Percentiles rank a stretch among this genome's conserved stretches.
Evolutionary conservation across 176 grass and related monocot genomes (phyloP).

Genomic region (Triticum turgidum): DNA sequence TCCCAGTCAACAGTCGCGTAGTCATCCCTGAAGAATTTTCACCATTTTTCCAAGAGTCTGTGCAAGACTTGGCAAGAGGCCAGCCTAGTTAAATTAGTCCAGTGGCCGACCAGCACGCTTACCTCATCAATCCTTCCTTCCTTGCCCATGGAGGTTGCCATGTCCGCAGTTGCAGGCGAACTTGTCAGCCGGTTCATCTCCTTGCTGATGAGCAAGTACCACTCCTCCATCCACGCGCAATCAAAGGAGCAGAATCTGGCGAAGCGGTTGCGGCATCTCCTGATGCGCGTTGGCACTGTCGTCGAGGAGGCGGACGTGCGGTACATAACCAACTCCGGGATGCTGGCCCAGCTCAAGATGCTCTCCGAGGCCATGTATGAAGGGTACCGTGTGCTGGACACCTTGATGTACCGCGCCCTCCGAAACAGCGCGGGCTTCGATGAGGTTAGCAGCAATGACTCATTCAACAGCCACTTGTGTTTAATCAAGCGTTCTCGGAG

Average conservation of each 20-base stretch:
- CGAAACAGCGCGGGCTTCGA: not conserved
- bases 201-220: not conserved
- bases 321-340: not conserved
- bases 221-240: not conserved
- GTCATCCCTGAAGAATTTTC: no score
- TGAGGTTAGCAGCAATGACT: not conserved
- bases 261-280: not conserved
- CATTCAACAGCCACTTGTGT: not conserved
- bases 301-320: not conserved
- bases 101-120: not conserved
- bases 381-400: not conserved
- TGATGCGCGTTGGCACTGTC: not conserved
- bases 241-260: not conserved
- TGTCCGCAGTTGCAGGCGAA: not conserved
- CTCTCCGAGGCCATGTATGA: not conserved
- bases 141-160: not conserved
- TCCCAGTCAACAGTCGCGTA: no score
- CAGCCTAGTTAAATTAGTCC: no score
- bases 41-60: no score
- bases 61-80: no score
- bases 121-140: not conserved
- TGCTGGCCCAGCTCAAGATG: not conserved
- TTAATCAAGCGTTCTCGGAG: not conserved
- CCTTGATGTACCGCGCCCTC: not conserved
- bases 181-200: not conserved